Percentiles rank a stretch among this genome's conserved stretches.
These are phyloP conservation scores for Podochytrium sp. DNA, from an alignment of 192 early-diverging fungal genomes.

Conservation along the genomic window DNA sequence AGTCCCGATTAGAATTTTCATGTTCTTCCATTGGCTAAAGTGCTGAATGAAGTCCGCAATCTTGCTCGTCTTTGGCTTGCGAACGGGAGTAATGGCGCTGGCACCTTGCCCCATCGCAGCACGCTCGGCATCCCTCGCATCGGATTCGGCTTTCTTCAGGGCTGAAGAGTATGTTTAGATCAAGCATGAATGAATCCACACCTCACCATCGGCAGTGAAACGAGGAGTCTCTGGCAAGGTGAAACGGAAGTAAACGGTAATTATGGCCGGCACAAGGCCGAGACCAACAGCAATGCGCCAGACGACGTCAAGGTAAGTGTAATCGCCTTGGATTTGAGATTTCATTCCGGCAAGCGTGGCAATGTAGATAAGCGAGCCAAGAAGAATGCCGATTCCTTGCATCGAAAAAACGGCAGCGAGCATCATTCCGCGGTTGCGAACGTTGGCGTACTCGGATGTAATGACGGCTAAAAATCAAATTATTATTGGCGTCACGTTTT, in stretches of 20 bases:
- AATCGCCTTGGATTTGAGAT: conserved; percentile 65
- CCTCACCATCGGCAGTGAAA: conserved; percentile 62
- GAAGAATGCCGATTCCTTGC: conserved; percentile 89
- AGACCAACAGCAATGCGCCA: conserved; percentile 90
- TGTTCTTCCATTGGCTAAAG: conserved; percentile 82
- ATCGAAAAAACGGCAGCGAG: conserved; percentile 88
- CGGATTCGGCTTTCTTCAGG: background rate
- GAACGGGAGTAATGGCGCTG: background rate
- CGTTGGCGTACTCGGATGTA: conserved; percentile 87
- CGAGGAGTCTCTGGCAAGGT: conserved; percentile 96
- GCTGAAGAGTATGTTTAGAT: background rate
- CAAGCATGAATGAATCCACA: background rate
- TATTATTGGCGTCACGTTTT: no score
- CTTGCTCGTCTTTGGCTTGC: conserved; percentile 10
- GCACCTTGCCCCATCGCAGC: background rate
- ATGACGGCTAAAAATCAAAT: no score
- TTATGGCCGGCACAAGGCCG: conserved; percentile 79
- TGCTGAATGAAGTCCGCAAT: conserved; percentile 47
- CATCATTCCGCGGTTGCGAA: conserved; percentile 83
- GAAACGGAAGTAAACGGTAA: conserved; percentile 83
- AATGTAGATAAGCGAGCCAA: conserved; percentile 76
- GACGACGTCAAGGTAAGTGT: conserved; percentile 74
- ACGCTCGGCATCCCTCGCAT: background rate
- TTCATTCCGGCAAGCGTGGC: conserved; percentile 75
- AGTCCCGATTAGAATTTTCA: conserved; percentile 69